phyloP scores from a whole-genome alignment of 495 filamentous ascomycete genomes.

The Penicillium daleae region DNA sequence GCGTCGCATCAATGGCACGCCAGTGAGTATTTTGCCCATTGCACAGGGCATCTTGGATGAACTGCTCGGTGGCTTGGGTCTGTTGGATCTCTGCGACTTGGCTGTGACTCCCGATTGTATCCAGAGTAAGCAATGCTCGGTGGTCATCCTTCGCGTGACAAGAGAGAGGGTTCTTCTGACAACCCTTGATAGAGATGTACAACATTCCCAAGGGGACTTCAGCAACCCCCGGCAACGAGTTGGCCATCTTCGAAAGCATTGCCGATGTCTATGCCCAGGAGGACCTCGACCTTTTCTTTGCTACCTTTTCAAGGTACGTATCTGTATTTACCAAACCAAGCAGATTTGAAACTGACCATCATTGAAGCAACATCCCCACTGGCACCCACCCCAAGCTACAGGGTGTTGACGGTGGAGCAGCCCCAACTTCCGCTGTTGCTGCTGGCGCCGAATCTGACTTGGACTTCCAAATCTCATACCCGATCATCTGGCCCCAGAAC shows the following conservation, averaged over 20 bases:
- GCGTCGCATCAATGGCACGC: slow-evolving; percentile 18
- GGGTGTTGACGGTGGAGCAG: slow-evolving; percentile 46
- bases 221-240: slow-evolving; percentile 42
- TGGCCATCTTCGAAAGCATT: slow-evolving; percentile 49
- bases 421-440: slow-evolving; percentile 34
- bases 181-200: slow-evolving; percentile 40
- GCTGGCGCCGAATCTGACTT: slow-evolving; percentile 53
- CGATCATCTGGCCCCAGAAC: slow-evolving; percentile 61
- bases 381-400: slow-evolving; percentile 47
- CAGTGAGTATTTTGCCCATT: slow-evolving; percentile 42
- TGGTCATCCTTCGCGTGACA: too few relatives aligned
- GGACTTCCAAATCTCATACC: slow-evolving; percentile 56
- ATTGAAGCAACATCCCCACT: slow-evolving; percentile 33
- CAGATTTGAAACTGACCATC: background rate
- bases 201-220: slow-evolving; percentile 43
- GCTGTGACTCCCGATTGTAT: slow-evolving; percentile 41
- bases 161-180: background rate
- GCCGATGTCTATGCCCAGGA: slow-evolving; percentile 53
- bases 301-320: slow-evolving; percentile 30
- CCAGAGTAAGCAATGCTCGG: slow-evolving; percentile 16
- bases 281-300: slow-evolving; percentile 65
- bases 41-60: slow-evolving; percentile 26
- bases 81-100: slow-evolving; percentile 28
- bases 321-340: background rate
- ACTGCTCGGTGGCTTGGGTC: slow-evolving; percentile 15